Evolutionary conservation across 2,329 filamentous ascomycete genomes (phyloP).

Genomic region (Fusarium cicatricum): DNA sequence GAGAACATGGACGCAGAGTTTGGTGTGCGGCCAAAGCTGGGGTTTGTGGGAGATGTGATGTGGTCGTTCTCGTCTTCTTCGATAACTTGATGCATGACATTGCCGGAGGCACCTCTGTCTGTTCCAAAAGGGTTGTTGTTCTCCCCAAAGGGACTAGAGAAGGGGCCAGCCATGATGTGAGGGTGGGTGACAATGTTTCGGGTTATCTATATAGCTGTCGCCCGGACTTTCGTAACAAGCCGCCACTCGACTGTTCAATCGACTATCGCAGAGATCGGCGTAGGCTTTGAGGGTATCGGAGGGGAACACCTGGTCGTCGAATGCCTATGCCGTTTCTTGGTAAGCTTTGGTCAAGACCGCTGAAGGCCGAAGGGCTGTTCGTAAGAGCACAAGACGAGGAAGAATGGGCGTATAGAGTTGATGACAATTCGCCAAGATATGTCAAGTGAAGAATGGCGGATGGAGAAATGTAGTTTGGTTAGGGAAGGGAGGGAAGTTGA

Average conservation of each 20-base stretch:
- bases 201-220: constrained; percentile 11
- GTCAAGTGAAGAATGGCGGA: background rate
- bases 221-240: constrained; percentile 14
- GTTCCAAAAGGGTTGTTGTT: constrained; percentile 53
- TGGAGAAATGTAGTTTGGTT: constrained; percentile 13
- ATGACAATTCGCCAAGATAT: background rate
- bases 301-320: constrained; percentile 67
- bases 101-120: constrained; percentile 34
- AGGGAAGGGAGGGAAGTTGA: constrained; percentile 13
- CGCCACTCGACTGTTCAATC: constrained; percentile 70
- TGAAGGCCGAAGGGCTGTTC: constrained; percentile 40
- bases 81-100: constrained; percentile 65
- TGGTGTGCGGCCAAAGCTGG: constrained; percentile 62
- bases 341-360: constrained; percentile 60
- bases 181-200: constrained; percentile 1
- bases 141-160: constrained; percentile 75
- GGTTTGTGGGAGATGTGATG: constrained; percentile 77
- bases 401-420: background rate
- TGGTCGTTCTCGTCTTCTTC: constrained; percentile 86
- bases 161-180: constrained; percentile 74
- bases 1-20: constrained; percentile 52
- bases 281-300: constrained; percentile 75
- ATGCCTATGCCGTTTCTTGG: constrained; percentile 68
- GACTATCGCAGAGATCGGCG: constrained; percentile 71
- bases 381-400: background rate